Evolutionary conservation across 140 eudicot genomes (phyloP), one percentile per base, ranked within the genome.

Genomic region (Oenanthe javanica): DNA sequence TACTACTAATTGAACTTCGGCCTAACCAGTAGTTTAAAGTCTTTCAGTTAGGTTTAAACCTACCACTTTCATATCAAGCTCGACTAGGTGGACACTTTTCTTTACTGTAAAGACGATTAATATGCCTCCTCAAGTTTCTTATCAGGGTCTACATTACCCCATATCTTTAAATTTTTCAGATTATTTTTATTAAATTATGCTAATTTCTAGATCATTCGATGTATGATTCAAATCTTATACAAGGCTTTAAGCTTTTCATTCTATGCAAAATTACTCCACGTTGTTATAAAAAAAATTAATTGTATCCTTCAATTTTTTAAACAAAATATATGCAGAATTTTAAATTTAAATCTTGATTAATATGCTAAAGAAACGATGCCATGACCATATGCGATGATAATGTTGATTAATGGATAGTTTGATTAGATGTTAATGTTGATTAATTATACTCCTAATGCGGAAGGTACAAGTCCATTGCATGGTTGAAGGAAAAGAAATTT

Each of bases 31-130:
- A 42, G 36, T 31, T 31, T 31, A 7, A 9, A 48, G 57, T 81
- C 54, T 42, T 52, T 7, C 45, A 14, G 72, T 64, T 42, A 52
- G 81, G 72, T 78, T 78, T 21, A 31, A 45, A 72, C 54, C 77
- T 45, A 9, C 54, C 49, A 16, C 50, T 72, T 72, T 72, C n/a
- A 40, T 3, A n/a, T 72, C 23, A 0, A 40, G 6, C 1, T 40
- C 31, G 23, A 36, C 45, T 16, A 16, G 49, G 1, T 70, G 75
- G 36, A 31, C 36, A 31, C 36, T 31, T 31, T 31, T 31, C 36
- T 31, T 31, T 31, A 31, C 36, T 31, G 36, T 31, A 31, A 31
- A 31, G 36, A 31, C 36, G 36, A 31, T 31, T 31, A 31, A 31
- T 31, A 31, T 31, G 36, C 36, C 36, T 31, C 7, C 36, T 27